Conservation (phyloP, 2,329 filamentous ascomycete genomes). For the Leptographium radiaticola region DNA sequence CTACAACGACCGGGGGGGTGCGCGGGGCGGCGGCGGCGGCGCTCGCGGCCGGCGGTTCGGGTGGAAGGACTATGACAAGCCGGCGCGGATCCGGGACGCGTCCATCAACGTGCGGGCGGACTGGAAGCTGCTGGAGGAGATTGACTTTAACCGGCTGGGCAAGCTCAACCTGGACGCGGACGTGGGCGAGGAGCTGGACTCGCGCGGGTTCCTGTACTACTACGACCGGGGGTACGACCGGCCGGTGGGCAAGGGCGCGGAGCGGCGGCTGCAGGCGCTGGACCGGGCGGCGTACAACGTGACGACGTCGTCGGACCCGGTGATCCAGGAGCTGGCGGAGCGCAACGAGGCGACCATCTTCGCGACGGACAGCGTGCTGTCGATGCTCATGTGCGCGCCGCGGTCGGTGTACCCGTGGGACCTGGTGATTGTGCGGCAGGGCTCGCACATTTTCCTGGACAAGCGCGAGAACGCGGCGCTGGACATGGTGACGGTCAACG, state of each 20-base stretch:
- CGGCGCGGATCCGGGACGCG: constrained; percentile 86
- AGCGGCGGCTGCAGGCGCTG: constrained; percentile 76
- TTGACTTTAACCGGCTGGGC: constrained; percentile 87
- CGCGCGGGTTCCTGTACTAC: constrained; percentile 95
- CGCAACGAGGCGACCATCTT: constrained; percentile 95
- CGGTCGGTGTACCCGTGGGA: constrained; percentile 98
- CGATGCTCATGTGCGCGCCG: constrained; percentile 97
- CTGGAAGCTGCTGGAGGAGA: constrained; percentile 93
- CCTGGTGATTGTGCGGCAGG: constrained; percentile 82
- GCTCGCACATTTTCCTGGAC: constrained; percentile 96
- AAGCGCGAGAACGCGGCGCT: constrained; percentile 92
- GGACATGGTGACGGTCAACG: constrained; percentile 97
- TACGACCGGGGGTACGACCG: constrained; percentile 96
- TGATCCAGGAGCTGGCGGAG: constrained; percentile 93
- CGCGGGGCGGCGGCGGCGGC: constrained; percentile 53
- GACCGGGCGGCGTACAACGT: constrained; percentile 97
- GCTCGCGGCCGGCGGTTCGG: constrained; percentile 79
- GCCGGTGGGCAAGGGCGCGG: constrained; percentile 59
- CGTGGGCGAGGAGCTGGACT: constrained; percentile 88
- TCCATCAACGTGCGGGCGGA: constrained; percentile 93
- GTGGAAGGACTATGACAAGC: constrained; percentile 99
- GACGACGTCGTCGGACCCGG: constrained; percentile 86
- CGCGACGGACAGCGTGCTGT: constrained; percentile 91
- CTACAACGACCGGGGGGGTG: constrained; percentile 47
- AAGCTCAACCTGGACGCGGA: constrained; percentile 95